phyloP scores from a whole-genome alignment of 192 early-diverging fungal genomes.

The Neocallimastix lanati region DNA sequence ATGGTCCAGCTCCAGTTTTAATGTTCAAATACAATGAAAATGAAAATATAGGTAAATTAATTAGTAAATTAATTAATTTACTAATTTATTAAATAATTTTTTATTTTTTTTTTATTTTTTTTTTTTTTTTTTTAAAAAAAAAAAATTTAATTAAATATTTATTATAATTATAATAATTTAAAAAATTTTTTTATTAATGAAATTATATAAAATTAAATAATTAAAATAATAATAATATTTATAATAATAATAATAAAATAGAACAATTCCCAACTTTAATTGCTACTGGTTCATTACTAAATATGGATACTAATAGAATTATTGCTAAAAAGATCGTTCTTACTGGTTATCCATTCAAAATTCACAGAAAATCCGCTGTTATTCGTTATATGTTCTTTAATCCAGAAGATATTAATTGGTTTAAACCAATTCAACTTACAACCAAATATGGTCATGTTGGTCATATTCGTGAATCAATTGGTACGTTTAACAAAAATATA shows the following conservation, averaged over 20 bases:
- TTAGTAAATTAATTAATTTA: no score
- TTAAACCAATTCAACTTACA: constrained; percentile 81
- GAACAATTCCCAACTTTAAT: constrained; percentile 34
- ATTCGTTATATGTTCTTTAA: constrained; percentile 96
- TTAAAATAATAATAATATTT: no score
- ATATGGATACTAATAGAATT: constrained; percentile 64
- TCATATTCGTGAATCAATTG: constrained; percentile 75
- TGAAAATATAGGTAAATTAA: background rate
- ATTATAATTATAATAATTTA: no score
- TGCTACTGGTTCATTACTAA: constrained; percentile 58
- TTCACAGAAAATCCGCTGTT: constrained; percentile 79
- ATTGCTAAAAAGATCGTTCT: constrained; percentile 86
- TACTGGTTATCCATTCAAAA: constrained; percentile 87
- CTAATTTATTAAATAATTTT: no score
- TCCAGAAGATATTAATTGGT: constrained; percentile 82
- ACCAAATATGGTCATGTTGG: constrained; percentile 83
- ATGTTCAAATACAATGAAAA: constrained; percentile 41
- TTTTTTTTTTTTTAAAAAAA: no score
- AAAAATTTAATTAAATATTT: background rate
- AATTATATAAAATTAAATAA: no score
- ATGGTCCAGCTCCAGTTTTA: constrained; percentile 66
- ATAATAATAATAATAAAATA: background rate
- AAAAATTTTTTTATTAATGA: no score
- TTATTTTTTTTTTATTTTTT: no score
- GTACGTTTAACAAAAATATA: background rate